A percentile compares a stretch with the other conserved stretches of the same genome.
Evolutionary conservation across 2,329 filamentous ascomycete species (phyloP).

Genomic region (Taxawa tesnikishii): DNA sequence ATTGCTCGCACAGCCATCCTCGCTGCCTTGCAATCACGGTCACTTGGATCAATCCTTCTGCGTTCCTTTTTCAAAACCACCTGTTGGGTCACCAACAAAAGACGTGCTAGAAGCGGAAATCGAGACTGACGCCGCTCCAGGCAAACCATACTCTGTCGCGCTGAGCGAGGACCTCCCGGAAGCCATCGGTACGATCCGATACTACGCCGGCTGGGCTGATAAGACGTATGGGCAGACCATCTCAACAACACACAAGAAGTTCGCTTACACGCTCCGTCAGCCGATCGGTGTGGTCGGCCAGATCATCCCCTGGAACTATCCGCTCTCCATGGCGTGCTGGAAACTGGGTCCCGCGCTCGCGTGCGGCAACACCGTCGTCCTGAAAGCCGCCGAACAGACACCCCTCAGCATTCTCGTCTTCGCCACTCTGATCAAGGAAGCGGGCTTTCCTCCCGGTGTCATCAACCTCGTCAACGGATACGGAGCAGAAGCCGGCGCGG

Average conservation of each 20-base stretch:
- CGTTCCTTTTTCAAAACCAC: too few species aligned
- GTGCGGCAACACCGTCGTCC: slow-evolving; percentile 42
- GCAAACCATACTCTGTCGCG: slow-evolving; percentile 61
- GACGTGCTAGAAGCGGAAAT: slow-evolving; percentile 2
- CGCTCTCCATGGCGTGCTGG: slow-evolving; percentile 62
- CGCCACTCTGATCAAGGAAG: slow-evolving; percentile 52
- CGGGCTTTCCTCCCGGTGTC: too few species aligned
- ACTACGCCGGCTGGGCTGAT: slow-evolving; percentile 78
- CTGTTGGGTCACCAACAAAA: too few species aligned
- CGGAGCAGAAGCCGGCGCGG: slow-evolving; percentile 52
- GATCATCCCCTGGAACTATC: slow-evolving; percentile 77
- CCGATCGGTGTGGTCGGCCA: slow-evolving; percentile 24
- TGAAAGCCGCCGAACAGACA: slow-evolving; percentile 45
- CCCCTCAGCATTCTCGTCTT: slow-evolving; percentile 44
- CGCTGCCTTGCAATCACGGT: too few species aligned
- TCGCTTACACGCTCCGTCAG: slow-evolving; percentile 47
- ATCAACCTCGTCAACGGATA: slow-evolving; percentile 61
- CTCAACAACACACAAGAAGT: slow-evolving; percentile 58
- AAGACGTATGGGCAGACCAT: slow-evolving; percentile 71
- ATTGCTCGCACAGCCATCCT: too few species aligned
- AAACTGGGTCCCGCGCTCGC: slow-evolving; percentile 57
- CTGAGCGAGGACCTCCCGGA: slow-evolving; percentile 53
- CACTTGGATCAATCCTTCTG: too few species aligned
- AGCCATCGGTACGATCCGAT: slow-evolving; percentile 58
- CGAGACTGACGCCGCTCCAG: slow-evolving; percentile 19